Conservation (phyloP, 2,329 filamentous ascomycete species). For the Alternaria ethzedia region DNA sequence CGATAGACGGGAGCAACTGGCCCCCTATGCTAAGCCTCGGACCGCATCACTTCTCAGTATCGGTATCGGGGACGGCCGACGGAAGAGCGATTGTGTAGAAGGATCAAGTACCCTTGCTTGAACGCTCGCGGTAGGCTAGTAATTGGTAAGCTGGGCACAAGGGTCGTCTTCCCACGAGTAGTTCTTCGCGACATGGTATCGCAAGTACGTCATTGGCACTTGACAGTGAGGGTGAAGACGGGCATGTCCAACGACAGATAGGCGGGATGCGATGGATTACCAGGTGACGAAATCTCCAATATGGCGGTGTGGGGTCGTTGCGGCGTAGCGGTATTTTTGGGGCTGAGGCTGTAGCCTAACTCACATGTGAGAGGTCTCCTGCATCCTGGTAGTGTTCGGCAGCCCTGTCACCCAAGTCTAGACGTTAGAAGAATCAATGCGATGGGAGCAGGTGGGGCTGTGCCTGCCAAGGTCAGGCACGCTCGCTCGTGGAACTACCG, state of each 20-base stretch:
- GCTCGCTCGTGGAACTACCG: not conserved
- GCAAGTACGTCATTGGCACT: no score
- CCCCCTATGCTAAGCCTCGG: no score
- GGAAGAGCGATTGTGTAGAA: not conserved
- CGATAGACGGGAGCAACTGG: no score
- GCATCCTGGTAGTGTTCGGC: no score
- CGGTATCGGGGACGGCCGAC: no score
- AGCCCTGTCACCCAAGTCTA: not conserved
- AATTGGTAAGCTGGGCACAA: not conserved
- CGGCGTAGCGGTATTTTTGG: not conserved
- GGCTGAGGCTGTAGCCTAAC: not conserved
- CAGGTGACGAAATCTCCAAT: not conserved
- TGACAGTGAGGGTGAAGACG: not conserved
- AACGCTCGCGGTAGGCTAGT: not conserved
- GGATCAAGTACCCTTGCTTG: not conserved
- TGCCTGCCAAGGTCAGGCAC: not conserved
- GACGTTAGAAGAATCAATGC: not conserved
- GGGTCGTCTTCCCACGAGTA: not conserved
- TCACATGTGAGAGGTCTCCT: not conserved
- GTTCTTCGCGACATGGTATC: not conserved
- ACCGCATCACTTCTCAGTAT: no score
- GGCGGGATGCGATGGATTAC: not conserved
- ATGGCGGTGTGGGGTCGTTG: not conserved
- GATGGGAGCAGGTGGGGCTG: not conserved
- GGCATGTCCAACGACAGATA: not conserved